Base-by-base conservation (phyloP, 208 protist genomes). In the Leishmania major region DNA sequence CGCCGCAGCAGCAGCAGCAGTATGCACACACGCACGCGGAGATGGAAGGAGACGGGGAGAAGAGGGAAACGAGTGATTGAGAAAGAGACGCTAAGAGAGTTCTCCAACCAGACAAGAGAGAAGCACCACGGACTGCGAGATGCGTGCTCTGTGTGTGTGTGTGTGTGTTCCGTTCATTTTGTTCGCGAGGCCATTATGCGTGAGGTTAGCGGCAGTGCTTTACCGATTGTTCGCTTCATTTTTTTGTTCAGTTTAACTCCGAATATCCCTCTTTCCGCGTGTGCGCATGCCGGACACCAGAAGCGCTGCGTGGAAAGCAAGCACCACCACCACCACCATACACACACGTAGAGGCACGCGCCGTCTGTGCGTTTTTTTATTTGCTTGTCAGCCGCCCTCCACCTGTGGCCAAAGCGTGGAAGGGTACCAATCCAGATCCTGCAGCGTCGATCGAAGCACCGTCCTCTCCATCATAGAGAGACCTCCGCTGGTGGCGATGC, bases 391-490 rank as follows among this genome's bases (percentile, higher is more conserved):
- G 15, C 11, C 72, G 19, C 40, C 31, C 28, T 59, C n/a, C 62
- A 88, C 53, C 15, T 64, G 69, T n/a, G 80, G 53, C 84, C 84
- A 88, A 45, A 88, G n/a, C 43, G 55, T 37, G 19, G 25, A 7
- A 40, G 84, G 84, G 51, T 70, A 55, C 84, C 84, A 88, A 49
- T 75, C 81, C 55, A 88, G 53, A 31, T 82, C 80, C 77, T 83
- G 76, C 60, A 88, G 49, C 31, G 80, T 82, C n/a, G 75, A 72
- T 35, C 84, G 69, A 70, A 88, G 64, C 43, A 85, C 84, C 71
- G 37, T 43, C 66, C 75, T 79, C 74, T 88, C 78, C 81, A 88
- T 88, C 31, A 62, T 43, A 22, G 67, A 78, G 69, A 88, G 47
- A 37, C 59, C 66, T 31, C 77, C 66, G 49, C 59, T 75, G 11